phyloP scores from a whole-genome alignment of 768 basidiomycete species.

The Lactarius tabidus region DNA sequence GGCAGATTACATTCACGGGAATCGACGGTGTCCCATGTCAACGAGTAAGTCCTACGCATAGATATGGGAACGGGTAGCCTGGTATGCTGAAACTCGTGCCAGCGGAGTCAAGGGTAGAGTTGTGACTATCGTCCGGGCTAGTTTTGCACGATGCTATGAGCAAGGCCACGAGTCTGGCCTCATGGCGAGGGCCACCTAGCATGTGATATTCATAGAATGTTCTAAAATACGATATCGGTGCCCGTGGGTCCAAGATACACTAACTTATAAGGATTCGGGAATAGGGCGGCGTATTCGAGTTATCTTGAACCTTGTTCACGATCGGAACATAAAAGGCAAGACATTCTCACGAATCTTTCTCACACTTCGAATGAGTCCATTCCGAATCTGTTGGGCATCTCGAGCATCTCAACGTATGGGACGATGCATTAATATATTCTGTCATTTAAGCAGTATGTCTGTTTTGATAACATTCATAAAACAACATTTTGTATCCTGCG shows the following conservation, averaged over 20 bases:
- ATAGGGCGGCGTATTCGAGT: background rate
- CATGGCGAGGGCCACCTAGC: background rate
- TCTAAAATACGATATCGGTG: background rate
- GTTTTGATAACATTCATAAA: background rate
- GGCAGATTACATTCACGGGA: background rate
- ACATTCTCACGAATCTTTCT: background rate
- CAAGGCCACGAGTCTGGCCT: background rate
- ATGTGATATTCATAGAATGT: background rate
- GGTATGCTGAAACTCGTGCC: background rate
- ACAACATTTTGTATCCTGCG: background rate
- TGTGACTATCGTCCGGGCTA: background rate
- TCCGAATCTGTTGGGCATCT: too few species aligned
- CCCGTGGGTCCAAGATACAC: background rate
- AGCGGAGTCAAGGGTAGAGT: background rate
- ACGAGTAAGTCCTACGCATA: too few species aligned
- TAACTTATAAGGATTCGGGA: background rate
- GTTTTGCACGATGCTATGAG: background rate
- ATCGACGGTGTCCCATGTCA: background rate
- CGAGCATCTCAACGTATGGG: background rate
- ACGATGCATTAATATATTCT: background rate
- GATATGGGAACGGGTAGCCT: background rate
- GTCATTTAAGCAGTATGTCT: background rate
- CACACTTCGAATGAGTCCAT: too few species aligned
- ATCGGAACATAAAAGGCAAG: background rate
- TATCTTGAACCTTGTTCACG: background rate